Evolutionary conservation across 2,329 filamentous ascomycete genomes (phyloP).

Genomic region (Botrytis deweyae): DNA sequence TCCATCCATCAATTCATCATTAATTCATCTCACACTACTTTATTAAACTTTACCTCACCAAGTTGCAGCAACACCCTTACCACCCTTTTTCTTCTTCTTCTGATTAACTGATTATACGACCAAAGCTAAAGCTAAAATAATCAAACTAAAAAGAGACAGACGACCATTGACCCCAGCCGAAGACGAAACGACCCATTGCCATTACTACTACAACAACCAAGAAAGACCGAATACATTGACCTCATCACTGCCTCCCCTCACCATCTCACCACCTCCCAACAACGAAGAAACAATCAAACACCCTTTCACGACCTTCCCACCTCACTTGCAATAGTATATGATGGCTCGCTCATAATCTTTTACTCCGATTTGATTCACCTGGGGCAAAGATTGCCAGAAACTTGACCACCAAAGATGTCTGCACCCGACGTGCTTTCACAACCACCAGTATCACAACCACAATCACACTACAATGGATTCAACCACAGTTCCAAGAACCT

Average conservation of each 20-base stretch:
- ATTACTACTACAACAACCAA: not conserved
- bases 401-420: constrained; percentile 27
- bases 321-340: not conserved
- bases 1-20: not conserved
- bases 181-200: not conserved
- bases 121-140: not conserved
- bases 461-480: constrained; percentile 38
- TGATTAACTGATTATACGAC: not conserved
- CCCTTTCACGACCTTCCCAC: not conserved
- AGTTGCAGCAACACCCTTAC: not conserved
- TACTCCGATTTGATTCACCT: not conserved
- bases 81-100: constrained; percentile 2
- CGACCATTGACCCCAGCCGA: not conserved
- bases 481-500: constrained; percentile 28
- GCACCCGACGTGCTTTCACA: constrained; percentile 21
- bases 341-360: constrained; percentile 11
- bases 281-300: constrained; percentile 2
- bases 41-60: not conserved
- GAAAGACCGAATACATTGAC: constrained; percentile 4
- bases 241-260: constrained; percentile 14
- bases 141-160: constrained; percentile 16
- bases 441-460: constrained; percentile 17
- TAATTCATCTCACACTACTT: not conserved
- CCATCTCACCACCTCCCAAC: not conserved
- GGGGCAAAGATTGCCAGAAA: constrained; percentile 18